phyloP scores from a whole-genome alignment of 2,329 filamentous ascomycete genomes.

The Elsinoe australis region DNA sequence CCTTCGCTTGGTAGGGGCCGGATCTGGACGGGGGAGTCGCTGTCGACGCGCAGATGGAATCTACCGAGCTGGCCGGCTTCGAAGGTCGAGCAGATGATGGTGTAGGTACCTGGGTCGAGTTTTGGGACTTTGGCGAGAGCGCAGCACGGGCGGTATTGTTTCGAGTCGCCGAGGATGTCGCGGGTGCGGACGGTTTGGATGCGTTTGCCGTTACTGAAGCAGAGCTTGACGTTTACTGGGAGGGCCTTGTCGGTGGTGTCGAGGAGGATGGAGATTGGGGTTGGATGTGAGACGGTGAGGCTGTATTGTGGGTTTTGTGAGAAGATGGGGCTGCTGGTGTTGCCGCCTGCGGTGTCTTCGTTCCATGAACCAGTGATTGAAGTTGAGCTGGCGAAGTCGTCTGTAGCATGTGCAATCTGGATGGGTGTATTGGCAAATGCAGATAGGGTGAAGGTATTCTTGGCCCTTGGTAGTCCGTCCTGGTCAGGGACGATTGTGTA shows the following conservation, averaged over 20 bases:
- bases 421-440: constrained; percentile 64
- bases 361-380: constrained; percentile 65
- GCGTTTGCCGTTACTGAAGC: constrained; percentile 67
- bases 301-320: constrained; percentile 82
- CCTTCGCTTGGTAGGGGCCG: constrained; percentile 60
- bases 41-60: constrained; percentile 68
- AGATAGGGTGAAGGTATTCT: constrained; percentile 80
- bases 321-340: constrained; percentile 67
- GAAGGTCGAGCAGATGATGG: constrained; percentile 83
- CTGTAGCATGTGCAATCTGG: constrained; percentile 52
- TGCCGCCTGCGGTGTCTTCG: constrained; percentile 72
- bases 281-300: constrained; percentile 50
- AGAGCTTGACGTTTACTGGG: constrained; percentile 75
- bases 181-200: constrained; percentile 61
- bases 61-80: constrained; percentile 67
- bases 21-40: constrained; percentile 50
- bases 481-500: constrained; percentile 67
- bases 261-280: constrained; percentile 65
- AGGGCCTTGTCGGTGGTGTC: constrained; percentile 59
- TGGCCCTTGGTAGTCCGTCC: constrained; percentile 63
- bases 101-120: constrained; percentile 69
- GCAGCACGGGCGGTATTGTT: constrained; percentile 79
- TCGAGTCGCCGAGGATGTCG: constrained; percentile 74
- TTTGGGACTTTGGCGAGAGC: constrained; percentile 56
- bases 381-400: constrained; percentile 52